These are phyloP conservation scores for Venturia nashicola DNA, from an alignment of 2,329 filamentous ascomycete genomes.

Conservation along the genomic window DNA sequence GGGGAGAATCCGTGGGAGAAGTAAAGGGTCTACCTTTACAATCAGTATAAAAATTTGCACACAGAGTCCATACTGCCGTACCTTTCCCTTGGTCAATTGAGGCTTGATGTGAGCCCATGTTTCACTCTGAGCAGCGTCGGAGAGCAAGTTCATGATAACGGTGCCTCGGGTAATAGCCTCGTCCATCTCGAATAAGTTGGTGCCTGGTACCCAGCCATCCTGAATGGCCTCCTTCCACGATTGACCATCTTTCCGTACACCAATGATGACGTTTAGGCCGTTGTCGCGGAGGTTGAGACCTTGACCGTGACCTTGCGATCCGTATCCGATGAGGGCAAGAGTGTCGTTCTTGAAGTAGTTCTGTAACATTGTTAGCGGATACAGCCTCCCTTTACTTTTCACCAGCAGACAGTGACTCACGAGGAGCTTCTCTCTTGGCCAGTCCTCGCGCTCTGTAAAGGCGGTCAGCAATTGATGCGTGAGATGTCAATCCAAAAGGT, in stretches of 20 bases:
- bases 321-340: constrained; percentile 97
- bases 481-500: background rate
- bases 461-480: background rate
- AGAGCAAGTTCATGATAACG: constrained; percentile 98
- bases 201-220: constrained; percentile 96
- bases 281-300: constrained; percentile 99
- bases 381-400: background rate
- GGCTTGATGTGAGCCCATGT: constrained; percentile 98
- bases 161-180: constrained; percentile 89
- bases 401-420: constrained; percentile 43
- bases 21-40: constrained; percentile 69
- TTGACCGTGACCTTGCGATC: constrained; percentile 95
- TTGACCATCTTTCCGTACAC: constrained; percentile 94
- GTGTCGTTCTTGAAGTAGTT: constrained; percentile 99
- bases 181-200: constrained; percentile 97
- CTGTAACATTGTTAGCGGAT: constrained; percentile 31
- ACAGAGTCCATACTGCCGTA: constrained; percentile 28
- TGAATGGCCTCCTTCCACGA: constrained; percentile 96
- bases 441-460: constrained; percentile 79
- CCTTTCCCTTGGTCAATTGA: constrained; percentile 97
- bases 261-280: constrained; percentile 96
- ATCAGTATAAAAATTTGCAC: background rate
- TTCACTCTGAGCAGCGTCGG: constrained; percentile 94
- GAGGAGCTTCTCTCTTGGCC: constrained; percentile 95
- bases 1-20: constrained; percentile 99